Base-by-base conservation (phyloP, 345 rosid genomes). In the Litchi chinensis region DNA sequence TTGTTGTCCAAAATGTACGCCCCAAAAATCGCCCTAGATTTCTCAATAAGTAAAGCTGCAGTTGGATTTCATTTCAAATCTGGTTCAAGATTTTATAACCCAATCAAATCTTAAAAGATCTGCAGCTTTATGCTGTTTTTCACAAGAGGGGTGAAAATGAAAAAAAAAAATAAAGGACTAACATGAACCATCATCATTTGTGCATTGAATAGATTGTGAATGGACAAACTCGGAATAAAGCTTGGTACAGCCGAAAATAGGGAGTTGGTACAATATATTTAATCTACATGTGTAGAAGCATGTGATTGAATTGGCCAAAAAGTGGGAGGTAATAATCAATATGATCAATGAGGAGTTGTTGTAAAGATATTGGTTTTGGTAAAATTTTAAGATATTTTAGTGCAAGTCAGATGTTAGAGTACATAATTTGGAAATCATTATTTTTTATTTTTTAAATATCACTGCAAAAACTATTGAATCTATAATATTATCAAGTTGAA, bases 1-100 rank as follows among this genome's bases (percentile, higher is more conserved):
- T 37, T 10, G 28, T 73, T 57, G 63, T 57, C 75, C 50, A 3
- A 43, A 37, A 56, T 37, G 65, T 54, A 54, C 15, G 13, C 5
- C 57, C 57, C 19, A 59, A 19, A 54, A 3, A 54, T 50, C 0
- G 18, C 10, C 37, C 46, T 9, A 56, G 10, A 50, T 8, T 0
- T 12, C 22, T 50, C 50, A 5, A 59, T 59, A 9, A 21, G 59
- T 28, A 19, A 8, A 26, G 4, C 1, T 39, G 50, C 9, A n/a
- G 10, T 16, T 59, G 67, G 39, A 13, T 37, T 72, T 72, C 26
- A 11, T 37, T 72, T 72, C 26, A 11, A 52, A 52, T n/a, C 65
- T 39, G 5, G 50, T n/a, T 1, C 65, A 24, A 59, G 52, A 40
- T 73, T 60, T 59, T 73, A 60, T 60, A 65, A 46, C 78, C n/a